Evolutionary conservation across 768 basidiomycete species (phyloP).

Genomic region (Neoboletus brunneissimus): DNA sequence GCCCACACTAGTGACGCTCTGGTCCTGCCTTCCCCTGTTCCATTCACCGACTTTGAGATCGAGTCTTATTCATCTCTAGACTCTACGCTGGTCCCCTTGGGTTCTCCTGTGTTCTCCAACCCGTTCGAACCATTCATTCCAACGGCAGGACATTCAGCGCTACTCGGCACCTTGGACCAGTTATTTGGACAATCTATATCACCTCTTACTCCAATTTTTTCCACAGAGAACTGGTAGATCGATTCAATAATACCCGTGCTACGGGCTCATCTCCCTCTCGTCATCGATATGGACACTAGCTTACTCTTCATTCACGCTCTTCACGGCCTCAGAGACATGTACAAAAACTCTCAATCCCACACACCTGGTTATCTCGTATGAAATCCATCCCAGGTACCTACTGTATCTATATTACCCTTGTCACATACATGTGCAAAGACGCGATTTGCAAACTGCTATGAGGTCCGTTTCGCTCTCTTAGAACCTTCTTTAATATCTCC

Average conservation of each 20-base stretch:
- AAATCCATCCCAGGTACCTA: slow-evolving; percentile 9
- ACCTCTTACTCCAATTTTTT: slow-evolving; percentile 17
- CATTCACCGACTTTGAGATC: slow-evolving; percentile 11
- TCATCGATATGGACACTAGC: not conserved
- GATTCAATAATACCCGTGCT: not conserved
- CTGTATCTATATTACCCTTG: slow-evolving; percentile 22
- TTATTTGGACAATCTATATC: slow-evolving; percentile 31
- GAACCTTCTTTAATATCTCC: slow-evolving; percentile 15
- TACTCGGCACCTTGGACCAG: slow-evolving; percentile 28
- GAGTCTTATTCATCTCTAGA: slow-evolving; percentile 8
- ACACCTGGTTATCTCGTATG: slow-evolving; percentile 10
- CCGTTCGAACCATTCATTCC: slow-evolving; percentile 22
- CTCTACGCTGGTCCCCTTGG: slow-evolving; percentile 9
- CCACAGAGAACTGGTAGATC: slow-evolving; percentile 16
- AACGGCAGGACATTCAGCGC: slow-evolving; percentile 2
- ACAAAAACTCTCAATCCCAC: not conserved
- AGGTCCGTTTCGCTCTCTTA: slow-evolving; percentile 34
- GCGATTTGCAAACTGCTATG: not conserved
- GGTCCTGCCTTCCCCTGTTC: slow-evolving; percentile 2
- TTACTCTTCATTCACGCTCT: not conserved
- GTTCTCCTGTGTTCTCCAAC: slow-evolving; percentile 32
- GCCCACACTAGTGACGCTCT: slow-evolving; percentile 9
- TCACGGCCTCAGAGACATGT: slow-evolving; percentile 3
- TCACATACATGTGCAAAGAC: not conserved
- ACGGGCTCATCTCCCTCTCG: not conserved